Evolutionary conservation across 192 early-diverging fungal genomes (phyloP).

Genomic region (Spinellus fusiger): DNA sequence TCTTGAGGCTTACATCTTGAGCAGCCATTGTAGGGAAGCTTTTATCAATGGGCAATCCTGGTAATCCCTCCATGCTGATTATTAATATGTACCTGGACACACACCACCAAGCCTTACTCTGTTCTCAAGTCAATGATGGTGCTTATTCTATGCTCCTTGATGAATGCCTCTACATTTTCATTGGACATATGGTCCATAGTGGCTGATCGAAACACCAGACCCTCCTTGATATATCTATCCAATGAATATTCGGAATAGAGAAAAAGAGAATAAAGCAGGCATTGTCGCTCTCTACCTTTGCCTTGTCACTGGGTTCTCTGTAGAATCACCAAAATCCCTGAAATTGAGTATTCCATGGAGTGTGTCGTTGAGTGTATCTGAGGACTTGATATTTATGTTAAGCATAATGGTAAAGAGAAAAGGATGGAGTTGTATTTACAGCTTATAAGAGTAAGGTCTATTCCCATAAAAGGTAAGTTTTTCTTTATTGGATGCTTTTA

Average conservation of each 20-base stretch:
- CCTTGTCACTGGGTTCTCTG: not conserved
- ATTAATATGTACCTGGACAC: not conserved
- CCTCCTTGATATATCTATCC: slow-evolving; percentile 25
- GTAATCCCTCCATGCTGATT: slow-evolving; percentile 1
- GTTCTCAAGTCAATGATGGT: slow-evolving; percentile 40
- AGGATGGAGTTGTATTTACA: no score
- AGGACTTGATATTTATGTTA: no score
- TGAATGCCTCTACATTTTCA: slow-evolving; percentile 26
- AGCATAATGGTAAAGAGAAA: no score
- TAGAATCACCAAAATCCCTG: slow-evolving; percentile 15
- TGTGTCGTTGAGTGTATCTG: no score
- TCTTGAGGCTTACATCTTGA: slow-evolving; percentile 17
- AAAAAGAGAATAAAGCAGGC: not conserved
- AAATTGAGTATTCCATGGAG: slow-evolving; percentile 21
- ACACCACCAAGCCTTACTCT: slow-evolving; percentile 1
- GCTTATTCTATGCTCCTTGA: slow-evolving; percentile 23
- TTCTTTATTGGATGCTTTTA: no score
- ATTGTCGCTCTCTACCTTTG: slow-evolving; percentile 1
- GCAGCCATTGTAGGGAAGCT: slow-evolving; percentile 17
- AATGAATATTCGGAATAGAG: not conserved
- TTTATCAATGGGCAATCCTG: slow-evolving; percentile 17
- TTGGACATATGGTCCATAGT: slow-evolving; percentile 33
- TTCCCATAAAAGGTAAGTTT: no score
- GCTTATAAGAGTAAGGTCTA: no score
- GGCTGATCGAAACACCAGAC: slow-evolving; percentile 35